phyloP scores from a whole-genome alignment of 129 eudicot species.

The Artemisia tridentata region DNA sequence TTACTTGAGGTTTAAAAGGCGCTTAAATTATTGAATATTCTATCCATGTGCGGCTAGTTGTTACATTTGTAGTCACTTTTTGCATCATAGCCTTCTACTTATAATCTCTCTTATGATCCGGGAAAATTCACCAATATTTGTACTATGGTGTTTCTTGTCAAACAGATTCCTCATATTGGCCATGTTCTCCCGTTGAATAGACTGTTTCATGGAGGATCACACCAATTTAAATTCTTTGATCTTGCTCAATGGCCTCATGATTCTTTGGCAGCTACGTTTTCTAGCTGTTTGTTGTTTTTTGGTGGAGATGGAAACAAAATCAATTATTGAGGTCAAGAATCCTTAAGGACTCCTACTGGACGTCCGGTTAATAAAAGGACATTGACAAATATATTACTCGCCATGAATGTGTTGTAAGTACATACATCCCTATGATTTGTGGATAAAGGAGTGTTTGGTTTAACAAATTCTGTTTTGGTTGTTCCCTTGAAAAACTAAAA shows the following conservation, averaged over 20 bases:
- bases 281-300: slow-evolving; percentile 51
- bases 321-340: slow-evolving; percentile 29
- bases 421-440: slow-evolving; percentile 8
- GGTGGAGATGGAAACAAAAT: slow-evolving; percentile 51
- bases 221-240: slow-evolving; percentile 45
- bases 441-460: not conserved
- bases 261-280: slow-evolving; percentile 40
- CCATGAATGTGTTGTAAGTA: slow-evolving; percentile 77
- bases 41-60: not conserved
- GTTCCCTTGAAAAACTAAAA: too few species aligned
- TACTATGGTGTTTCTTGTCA: slow-evolving; percentile 14
- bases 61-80: not conserved
- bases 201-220: slow-evolving; percentile 40
- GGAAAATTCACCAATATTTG: slow-evolving; percentile 1
- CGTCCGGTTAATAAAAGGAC: slow-evolving; percentile 47
- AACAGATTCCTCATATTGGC: slow-evolving; percentile 40
- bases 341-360: slow-evolving; percentile 42
- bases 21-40: not conserved
- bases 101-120: not conserved
- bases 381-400: slow-evolving; percentile 71
- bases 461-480: too few species aligned
- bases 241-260: slow-evolving; percentile 53
- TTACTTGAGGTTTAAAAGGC: not conserved
- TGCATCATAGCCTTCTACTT: not conserved
- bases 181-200: slow-evolving; percentile 42